Evolutionary conservation across 371 early-diverging fungal species (phyloP).

Genomic region (Gilbertella persicaria): DNA sequence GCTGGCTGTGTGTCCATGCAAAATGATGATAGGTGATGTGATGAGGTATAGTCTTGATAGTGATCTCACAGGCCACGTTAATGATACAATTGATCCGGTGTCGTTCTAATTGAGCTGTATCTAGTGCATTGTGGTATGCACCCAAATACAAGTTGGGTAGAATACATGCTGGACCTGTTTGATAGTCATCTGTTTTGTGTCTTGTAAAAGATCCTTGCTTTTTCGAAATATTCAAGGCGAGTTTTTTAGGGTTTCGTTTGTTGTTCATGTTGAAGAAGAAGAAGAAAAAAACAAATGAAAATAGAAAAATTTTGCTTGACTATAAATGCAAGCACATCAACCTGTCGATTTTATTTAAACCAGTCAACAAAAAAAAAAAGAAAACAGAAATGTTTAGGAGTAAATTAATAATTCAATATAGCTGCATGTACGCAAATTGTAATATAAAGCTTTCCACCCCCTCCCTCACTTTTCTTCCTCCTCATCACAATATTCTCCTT

Average conservation of each 20-base stretch:
- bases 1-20: slow-evolving; percentile 35
- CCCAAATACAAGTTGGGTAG: slow-evolving; percentile 74
- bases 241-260: slow-evolving; percentile 11
- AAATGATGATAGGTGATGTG: slow-evolving; percentile 31
- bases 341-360: no score
- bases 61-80: slow-evolving; percentile 76
- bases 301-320: background rate
- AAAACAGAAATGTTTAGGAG: no score
- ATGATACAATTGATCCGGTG: slow-evolving; percentile 59
- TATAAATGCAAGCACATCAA: no score
- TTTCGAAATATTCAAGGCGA: slow-evolving; percentile 12
- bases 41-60: background rate
- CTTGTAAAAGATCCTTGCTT: background rate
- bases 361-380: no score
- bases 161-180: slow-evolving; percentile 59
- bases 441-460: no score
- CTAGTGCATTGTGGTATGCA: slow-evolving; percentile 59
- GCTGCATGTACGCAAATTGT: no score
- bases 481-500: no score
- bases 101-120: slow-evolving; percentile 33
- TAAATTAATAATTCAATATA: no score
- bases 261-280: background rate
- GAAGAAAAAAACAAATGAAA: slow-evolving; percentile 5
- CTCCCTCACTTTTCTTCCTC: no score
- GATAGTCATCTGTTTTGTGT: slow-evolving; percentile 11